A percentile compares a stretch with the other conserved stretches of the same genome.
phyloP scores from a whole-genome alignment of 2,329 filamentous ascomycete species.

The Trichoderma atroviride region DNA sequence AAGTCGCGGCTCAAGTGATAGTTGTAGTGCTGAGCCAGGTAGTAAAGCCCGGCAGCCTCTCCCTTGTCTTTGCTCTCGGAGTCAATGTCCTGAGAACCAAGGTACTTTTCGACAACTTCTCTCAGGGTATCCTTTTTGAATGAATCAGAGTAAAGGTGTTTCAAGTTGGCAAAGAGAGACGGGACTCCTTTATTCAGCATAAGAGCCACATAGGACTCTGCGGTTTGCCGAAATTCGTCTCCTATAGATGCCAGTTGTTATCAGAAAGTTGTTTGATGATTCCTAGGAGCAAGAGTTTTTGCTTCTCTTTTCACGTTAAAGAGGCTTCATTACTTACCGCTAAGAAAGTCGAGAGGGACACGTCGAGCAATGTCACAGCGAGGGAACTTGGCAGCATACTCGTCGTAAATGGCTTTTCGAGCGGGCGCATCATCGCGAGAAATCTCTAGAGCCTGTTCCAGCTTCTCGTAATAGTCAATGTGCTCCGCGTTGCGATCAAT shows the following conservation, averaged over 20 bases:
- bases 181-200: conserved; percentile 93
- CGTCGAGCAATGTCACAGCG: conserved; percentile 83
- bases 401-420: conserved; percentile 70
- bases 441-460: conserved; percentile 71
- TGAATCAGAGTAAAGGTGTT: conserved; percentile 81
- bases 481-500: conserved; percentile 88
- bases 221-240: conserved; percentile 77
- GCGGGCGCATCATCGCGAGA: conserved; percentile 59
- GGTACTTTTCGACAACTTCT: conserved; percentile 76
- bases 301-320: background rate
- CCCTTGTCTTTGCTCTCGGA: conserved; percentile 58
- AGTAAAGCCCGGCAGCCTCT: conserved; percentile 81
- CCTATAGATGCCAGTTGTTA: conserved; percentile 49
- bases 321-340: conserved; percentile 53
- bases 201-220: conserved; percentile 74
- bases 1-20: conserved; percentile 86
- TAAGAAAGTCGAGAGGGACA: conserved; percentile 85
- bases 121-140: conserved; percentile 78
- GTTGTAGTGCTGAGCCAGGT: conserved; percentile 96
- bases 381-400: conserved; percentile 78
- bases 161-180: conserved; percentile 95
- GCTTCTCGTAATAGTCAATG: conserved; percentile 78
- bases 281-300: background rate
- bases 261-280: background rate
- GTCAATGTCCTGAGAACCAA: conserved; percentile 60